Evolutionary conservation across 495 filamentous ascomycete species (phyloP).

Genomic region (Penicillium cataractarum): DNA sequence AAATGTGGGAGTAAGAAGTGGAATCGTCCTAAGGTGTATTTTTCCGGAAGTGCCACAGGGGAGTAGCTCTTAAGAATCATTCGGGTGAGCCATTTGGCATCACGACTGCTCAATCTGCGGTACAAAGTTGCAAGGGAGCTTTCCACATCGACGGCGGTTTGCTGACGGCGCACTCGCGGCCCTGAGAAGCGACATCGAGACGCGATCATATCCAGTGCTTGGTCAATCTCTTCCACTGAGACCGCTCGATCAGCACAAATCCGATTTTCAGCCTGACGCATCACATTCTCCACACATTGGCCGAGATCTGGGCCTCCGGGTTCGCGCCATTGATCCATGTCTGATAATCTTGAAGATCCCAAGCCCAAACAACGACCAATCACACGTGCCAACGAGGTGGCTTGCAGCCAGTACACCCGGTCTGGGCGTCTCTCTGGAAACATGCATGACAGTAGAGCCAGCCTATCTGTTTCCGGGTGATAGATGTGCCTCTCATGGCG

Average conservation of each 20-base stretch:
- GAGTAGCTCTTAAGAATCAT: constrained; percentile 76
- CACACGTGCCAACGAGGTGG: constrained; percentile 59
- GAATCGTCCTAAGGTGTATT: constrained; percentile 50
- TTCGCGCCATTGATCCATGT: constrained; percentile 63
- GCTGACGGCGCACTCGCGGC: constrained; percentile 58
- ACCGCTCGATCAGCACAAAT: constrained; percentile 47
- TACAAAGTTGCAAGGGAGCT: constrained; percentile 58
- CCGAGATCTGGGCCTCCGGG: constrained; percentile 67
- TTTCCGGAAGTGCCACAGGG: constrained; percentile 59
- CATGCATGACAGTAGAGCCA: constrained; percentile 70
- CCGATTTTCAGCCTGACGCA: constrained; percentile 63
- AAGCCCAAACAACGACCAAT: constrained; percentile 67
- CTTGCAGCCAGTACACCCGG: constrained; percentile 71
- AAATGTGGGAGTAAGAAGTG: constrained; percentile 64
- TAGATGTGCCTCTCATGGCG: constrained; percentile 55
- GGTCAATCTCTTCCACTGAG: constrained; percentile 76
- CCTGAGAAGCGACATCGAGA: constrained; percentile 70
- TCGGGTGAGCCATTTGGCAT: constrained; percentile 89
- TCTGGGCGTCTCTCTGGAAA: constrained; percentile 76
- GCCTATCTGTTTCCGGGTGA: constrained; percentile 52
- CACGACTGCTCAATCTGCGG: constrained; percentile 61
- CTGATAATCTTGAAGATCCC: constrained; percentile 57
- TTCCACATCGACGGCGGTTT: constrained; percentile 46
- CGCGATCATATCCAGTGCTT: constrained; percentile 63
- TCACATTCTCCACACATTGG: constrained; percentile 67